Evolutionary conservation across 1,284 basidiomycete species (phyloP), one percentile per base, ranked within the genome.

Genomic region (Ceratobasidium sp.): DNA sequence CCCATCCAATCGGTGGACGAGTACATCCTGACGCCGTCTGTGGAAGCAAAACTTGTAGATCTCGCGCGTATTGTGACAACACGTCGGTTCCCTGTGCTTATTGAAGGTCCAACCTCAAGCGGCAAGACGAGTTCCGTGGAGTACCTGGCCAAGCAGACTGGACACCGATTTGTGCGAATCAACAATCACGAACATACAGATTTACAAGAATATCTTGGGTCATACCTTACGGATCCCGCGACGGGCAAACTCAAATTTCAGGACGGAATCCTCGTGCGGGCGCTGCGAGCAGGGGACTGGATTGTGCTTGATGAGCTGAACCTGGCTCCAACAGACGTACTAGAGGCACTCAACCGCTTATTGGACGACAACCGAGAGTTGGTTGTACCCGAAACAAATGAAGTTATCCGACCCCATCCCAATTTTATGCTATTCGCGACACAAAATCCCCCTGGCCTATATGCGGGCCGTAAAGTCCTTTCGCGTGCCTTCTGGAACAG

Each of bases 101-200:
- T 99, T 75, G 97, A 99, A 82, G 97, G 97, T 2, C 97, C 97
- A 0, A 99, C 97, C 0, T 98, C 96, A 0, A 94, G 92, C 67
- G 97, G 97, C 49, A 99, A 99, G 83, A 99, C 97, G 0, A 96
- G 94, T 78, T 93, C 97, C 0, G 90, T 99, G 72, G 96, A 98
- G 82, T 98, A 97, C 80, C 87, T 99, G 25, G 96, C 97, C 1
- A 88, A 88, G 73, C 86, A 92, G 73, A 98, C 96, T 0, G 96
- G 97, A 0, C 97, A 99, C 82, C 87, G 88, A 36, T 99, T 99
- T 79, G 90, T 99, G 33, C 92, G 97, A 44, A 98, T 99, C 86
- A 99, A 99, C 83, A 99, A 99, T 78, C 97, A 99, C 82, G 97
- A 99, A 78, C 97, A 99, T 79, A 99, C 97, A 4, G 97, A 99